Conservation (phyloP, 2,329 filamentous ascomycete genomes). For the Diplodia seriata region DNA sequence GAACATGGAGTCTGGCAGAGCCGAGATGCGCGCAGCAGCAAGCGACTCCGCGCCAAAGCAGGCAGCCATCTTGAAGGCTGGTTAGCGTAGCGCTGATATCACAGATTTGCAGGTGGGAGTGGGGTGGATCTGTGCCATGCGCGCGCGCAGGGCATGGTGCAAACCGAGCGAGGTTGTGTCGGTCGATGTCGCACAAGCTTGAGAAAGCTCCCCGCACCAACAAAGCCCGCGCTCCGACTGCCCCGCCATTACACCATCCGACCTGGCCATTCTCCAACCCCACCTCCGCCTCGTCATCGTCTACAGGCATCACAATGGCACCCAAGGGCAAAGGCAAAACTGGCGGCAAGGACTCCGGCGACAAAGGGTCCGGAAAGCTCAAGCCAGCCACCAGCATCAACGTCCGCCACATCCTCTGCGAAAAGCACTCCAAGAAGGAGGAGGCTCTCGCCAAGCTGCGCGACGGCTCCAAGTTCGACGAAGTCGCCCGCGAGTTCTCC, state of each 20-base stretch:
- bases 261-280: not conserved
- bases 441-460: constrained; percentile 73
- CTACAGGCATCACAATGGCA: constrained; percentile 11
- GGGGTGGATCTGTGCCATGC: not conserved
- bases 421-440: constrained; percentile 79
- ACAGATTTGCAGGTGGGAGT: not conserved
- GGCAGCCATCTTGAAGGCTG: constrained; percentile 16
- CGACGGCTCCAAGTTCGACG: constrained; percentile 74
- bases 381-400: constrained; percentile 74
- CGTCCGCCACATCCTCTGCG: constrained; percentile 77
- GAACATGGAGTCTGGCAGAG: constrained; percentile 71
- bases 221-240: constrained; percentile 2
- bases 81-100: not conserved
- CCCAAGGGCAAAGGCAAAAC: constrained; percentile 27
- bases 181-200: not conserved
- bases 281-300: not conserved
- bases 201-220: constrained; percentile 25
- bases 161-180: not conserved
- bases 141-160: constrained; percentile 17
- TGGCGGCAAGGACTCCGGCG: constrained; percentile 31
- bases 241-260: constrained; percentile 12
- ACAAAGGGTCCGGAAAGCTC: constrained; percentile 54
- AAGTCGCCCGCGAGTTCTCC: constrained; percentile 73
- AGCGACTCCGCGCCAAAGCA: constrained; percentile 30
- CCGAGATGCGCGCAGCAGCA: constrained; percentile 51